A percentile compares a stretch with the other conserved stretches of the same genome.
Evolutionary conservation across 2,329 filamentous ascomycete genomes (phyloP).

Genomic region (Stagonosporopsis rhizophila): DNA sequence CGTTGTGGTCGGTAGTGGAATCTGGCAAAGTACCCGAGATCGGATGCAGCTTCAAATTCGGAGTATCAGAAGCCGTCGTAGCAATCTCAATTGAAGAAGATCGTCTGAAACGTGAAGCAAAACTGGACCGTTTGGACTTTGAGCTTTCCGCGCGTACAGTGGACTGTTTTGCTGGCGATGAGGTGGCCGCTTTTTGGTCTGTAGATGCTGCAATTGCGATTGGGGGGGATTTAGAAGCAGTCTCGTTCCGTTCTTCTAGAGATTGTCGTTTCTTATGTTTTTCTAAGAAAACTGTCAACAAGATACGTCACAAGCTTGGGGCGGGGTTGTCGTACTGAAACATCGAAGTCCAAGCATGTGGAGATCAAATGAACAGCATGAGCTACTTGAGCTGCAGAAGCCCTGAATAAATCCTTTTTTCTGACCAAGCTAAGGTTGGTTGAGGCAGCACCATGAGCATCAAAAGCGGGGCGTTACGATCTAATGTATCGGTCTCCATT

Average conservation of each 20-base stretch:
- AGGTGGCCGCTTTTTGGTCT: constrained; percentile 1
- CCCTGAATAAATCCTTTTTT: constrained; percentile 16
- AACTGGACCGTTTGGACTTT: constrained; percentile 10
- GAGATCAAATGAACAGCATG: constrained; percentile 11
- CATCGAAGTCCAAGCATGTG: constrained; percentile 33
- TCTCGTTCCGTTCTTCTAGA: constrained; percentile 15
- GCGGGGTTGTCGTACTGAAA: constrained; percentile 21
- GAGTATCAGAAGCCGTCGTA: background rate
- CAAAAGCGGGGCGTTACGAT: constrained; percentile 23
- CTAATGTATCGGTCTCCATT: constrained; percentile 17
- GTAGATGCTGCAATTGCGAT: constrained; percentile 12
- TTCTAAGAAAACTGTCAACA: constrained; percentile 19
- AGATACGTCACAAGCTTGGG: background rate
- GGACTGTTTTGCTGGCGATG: constrained; percentile 4
- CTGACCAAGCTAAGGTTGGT: constrained; percentile 11
- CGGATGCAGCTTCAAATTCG: background rate
- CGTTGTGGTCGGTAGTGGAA: background rate
- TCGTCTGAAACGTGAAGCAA: constrained; percentile 14
- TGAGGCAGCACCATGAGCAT: constrained; percentile 11
- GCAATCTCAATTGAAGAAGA: constrained; percentile 5
- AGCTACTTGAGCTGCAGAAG: constrained; percentile 1
- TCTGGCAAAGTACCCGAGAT: background rate
- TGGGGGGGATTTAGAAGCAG: constrained; percentile 13
- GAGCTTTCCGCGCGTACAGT: constrained; percentile 4
- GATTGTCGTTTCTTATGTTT: constrained; percentile 27